phyloP scores from a whole-genome alignment of 306 rosid species.

The Cajanus cajan region DNA sequence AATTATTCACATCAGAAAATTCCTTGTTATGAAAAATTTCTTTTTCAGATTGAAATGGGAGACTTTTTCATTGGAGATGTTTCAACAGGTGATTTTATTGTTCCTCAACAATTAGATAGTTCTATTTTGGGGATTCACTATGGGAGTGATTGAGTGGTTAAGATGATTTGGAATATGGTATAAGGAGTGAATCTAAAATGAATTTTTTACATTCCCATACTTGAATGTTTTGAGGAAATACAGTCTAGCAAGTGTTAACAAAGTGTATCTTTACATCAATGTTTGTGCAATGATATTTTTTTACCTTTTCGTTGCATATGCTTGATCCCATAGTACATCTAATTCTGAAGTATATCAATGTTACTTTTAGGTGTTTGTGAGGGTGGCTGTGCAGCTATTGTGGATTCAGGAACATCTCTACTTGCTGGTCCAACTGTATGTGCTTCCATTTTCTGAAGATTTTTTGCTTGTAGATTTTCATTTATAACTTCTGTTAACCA shows the following conservation, averaged over 20 bases:
- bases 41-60: conserved; percentile 77
- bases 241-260: background rate
- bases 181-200: background rate
- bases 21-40: background rate
- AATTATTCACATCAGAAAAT: background rate
- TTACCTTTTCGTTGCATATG: background rate
- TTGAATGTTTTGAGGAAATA: background rate
- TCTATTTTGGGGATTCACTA: background rate
- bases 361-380: conserved; percentile 62
- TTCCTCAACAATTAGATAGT: conserved; percentile 5
- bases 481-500: conserved; percentile 10
- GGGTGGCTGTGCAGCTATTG: conserved; percentile 79
- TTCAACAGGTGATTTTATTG: conserved; percentile 71
- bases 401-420: conserved; percentile 91
- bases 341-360: conserved; percentile 16
- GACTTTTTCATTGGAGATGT: conserved; percentile 63
- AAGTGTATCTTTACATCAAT: background rate
- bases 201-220: background rate
- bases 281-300: background rate
- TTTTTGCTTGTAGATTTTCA: background rate
- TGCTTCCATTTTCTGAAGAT: conserved; percentile 12
- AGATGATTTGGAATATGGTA: conserved; percentile 9
- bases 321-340: conserved; percentile 13
- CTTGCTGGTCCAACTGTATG: conserved; percentile 88
- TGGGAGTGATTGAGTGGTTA: background rate